A percentile compares a stretch with the other conserved stretches of the same genome.
Evolutionary conservation across 2,329 filamentous ascomycete species (phyloP).

Genomic region (Colletotrichum spaethianum): DNA sequence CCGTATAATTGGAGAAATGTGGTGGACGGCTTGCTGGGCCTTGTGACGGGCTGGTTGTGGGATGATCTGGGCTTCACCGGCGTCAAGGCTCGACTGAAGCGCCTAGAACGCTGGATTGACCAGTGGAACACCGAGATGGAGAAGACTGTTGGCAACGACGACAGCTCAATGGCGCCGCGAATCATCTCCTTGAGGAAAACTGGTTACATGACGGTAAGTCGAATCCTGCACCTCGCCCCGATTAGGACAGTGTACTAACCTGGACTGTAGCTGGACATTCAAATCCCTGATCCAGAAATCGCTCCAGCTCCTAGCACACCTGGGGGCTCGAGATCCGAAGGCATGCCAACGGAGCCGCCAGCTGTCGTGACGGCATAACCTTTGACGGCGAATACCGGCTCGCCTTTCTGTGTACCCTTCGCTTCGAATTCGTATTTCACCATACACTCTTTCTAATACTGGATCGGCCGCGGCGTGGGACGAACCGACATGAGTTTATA

Average conservation of each 20-base stretch:
- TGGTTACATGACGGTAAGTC: conserved; percentile 85
- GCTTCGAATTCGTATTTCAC: conserved; percentile 30
- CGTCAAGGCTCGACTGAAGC: conserved; percentile 79
- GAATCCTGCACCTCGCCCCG: background rate
- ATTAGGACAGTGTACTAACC: conserved; percentile 44
- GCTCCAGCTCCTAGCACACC: conserved; percentile 64
- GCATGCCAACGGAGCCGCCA: conserved; percentile 37
- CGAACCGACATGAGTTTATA: conserved; percentile 37
- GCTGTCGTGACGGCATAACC: conserved; percentile 32
- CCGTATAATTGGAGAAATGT: conserved; percentile 84
- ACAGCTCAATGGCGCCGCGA: conserved; percentile 71
- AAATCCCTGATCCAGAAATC: conserved; percentile 84
- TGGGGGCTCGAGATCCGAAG: conserved; percentile 29
- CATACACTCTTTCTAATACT: conserved; percentile 40
- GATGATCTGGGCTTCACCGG: conserved; percentile 87
- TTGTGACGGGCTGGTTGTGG: conserved; percentile 94
- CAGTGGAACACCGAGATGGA: conserved; percentile 86
- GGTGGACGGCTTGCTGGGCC: conserved; percentile 82
- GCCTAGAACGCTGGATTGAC: conserved; percentile 86
- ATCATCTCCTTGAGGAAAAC: conserved; percentile 86
- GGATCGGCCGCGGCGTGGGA: conserved; percentile 17
- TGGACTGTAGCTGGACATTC: conserved; percentile 77
- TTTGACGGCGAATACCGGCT: background rate
- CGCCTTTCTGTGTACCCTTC: conserved; percentile 12
- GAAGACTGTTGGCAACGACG: conserved; percentile 65